Conservation (phyloP, 306 rosid species). For the Quercus suber region DNA sequence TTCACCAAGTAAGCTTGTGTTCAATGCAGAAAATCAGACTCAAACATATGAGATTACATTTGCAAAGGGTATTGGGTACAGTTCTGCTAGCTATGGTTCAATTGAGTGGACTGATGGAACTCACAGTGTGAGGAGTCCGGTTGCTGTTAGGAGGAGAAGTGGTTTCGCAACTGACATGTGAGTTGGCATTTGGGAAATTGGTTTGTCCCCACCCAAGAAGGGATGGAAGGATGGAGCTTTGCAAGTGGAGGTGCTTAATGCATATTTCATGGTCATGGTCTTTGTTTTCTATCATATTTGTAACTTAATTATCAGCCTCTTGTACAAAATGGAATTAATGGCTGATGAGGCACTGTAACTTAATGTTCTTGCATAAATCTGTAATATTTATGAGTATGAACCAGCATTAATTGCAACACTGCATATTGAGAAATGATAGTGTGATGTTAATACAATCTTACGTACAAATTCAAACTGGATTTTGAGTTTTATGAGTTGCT, state of each 20-base stretch:
- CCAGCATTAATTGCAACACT: neutral
- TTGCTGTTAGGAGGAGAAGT: conserved; percentile 51
- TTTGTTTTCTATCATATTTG: conserved; percentile 19
- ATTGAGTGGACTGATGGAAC: conserved; percentile 79
- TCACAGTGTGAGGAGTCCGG: conserved; percentile 70
- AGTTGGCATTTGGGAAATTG: conserved; percentile 2
- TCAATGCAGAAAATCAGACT: conserved; percentile 43
- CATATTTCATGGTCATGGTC: conserved; percentile 14
- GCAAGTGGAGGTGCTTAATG: neutral
- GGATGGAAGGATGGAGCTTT: neutral
- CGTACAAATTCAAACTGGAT: too few species aligned
- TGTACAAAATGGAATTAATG: conserved; percentile 18
- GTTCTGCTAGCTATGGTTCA: conserved; percentile 52
- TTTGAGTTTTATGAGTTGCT: too few species aligned
- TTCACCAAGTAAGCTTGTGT: conserved; percentile 56
- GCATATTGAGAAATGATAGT: too few species aligned
- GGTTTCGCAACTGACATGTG: conserved; percentile 53
- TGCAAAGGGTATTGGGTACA: conserved; percentile 17
- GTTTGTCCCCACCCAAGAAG: neutral
- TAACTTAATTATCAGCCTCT: neutral
- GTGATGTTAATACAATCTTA: too few species aligned
- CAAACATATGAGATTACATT: conserved; percentile 59
- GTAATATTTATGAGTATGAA: neutral
- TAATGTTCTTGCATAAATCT: neutral
- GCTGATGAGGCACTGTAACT: neutral